These are phyloP conservation scores for Zasmidium angulare DNA, from an alignment of 2,329 filamentous ascomycete species.

Conservation along the genomic window DNA sequence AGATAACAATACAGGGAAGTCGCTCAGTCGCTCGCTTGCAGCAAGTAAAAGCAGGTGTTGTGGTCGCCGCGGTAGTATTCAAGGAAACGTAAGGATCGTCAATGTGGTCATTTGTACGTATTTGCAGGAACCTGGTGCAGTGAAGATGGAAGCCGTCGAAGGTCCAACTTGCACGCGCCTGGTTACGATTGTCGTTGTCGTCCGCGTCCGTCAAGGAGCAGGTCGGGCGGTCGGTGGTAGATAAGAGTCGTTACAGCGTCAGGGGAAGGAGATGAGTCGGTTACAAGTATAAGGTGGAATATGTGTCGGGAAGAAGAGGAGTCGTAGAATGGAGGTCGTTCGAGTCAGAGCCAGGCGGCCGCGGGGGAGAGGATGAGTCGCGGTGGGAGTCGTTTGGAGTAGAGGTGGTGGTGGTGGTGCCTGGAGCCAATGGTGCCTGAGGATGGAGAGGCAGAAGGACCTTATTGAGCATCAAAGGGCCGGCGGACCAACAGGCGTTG, in stretches of 20 bases:
- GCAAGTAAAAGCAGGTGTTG: constrained; percentile 20
- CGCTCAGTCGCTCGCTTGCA: constrained; percentile 24
- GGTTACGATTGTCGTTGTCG: constrained; percentile 13
- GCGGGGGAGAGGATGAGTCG: constrained; percentile 4
- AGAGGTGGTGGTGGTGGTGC: constrained; percentile 10
- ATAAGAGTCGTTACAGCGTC: constrained; percentile 18
- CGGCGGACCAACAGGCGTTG: constrained; percentile 12
- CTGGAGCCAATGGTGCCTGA: constrained; percentile 20
- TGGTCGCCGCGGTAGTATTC: constrained; percentile 15
- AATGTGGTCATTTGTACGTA: constrained; percentile 28
- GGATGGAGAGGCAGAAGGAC: constrained; percentile 15
- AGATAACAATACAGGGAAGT: constrained; percentile 25
- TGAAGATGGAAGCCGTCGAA: constrained; percentile 8
- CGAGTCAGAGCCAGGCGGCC: constrained; percentile 7
- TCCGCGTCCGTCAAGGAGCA: constrained; percentile 28
- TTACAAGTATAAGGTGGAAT: constrained; percentile 23
- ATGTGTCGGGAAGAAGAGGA: constrained; percentile 20
- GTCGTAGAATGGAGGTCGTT: constrained; percentile 5
- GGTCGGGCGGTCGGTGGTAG: constrained; percentile 6
- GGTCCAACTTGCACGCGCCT: constrained; percentile 3
- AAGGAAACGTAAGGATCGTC: constrained; percentile 34
- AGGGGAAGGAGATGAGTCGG: constrained; percentile 9
- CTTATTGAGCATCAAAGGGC: constrained; percentile 19
- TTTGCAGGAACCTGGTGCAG: constrained; percentile 11
- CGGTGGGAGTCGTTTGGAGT: constrained; percentile 5